Evolutionary conservation across 805 yeast genomes (phyloP).

Genomic region (Lachancea cidri): DNA sequence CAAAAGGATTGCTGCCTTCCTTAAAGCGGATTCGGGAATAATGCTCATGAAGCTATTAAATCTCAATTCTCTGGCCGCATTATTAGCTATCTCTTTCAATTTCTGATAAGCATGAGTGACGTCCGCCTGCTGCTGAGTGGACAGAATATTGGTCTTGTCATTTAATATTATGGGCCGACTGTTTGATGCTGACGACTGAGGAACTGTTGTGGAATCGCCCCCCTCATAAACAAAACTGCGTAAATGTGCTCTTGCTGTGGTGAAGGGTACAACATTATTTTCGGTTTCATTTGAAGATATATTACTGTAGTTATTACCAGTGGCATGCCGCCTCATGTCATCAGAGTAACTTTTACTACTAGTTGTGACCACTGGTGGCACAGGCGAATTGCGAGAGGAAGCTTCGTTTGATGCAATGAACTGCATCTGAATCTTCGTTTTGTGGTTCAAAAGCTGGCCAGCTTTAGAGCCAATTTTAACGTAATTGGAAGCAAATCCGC

Average conservation of each 20-base stretch:
- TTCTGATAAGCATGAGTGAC: slow-evolving; percentile 21
- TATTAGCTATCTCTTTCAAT: slow-evolving; percentile 20
- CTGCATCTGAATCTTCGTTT: slow-evolving; percentile 44
- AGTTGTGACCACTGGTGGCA: too few relatives aligned
- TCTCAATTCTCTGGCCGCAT: slow-evolving; percentile 3
- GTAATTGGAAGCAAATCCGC: slow-evolving; percentile 81
- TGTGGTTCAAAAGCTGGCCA: slow-evolving; percentile 40
- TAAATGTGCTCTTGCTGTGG: not conserved
- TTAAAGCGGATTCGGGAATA: slow-evolving; percentile 23
- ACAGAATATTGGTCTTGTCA: slow-evolving; percentile 8
- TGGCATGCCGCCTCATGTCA: not conserved
- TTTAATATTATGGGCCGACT: slow-evolving; percentile 4
- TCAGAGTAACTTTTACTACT: not conserved
- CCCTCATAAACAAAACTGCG: slow-evolving; percentile 3
- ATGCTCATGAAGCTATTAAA: slow-evolving; percentile 12
- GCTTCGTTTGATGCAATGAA: slow-evolving; percentile 35
- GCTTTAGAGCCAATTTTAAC: slow-evolving; percentile 60
- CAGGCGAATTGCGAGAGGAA: slow-evolving; percentile 3
- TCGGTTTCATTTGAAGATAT: not conserved
- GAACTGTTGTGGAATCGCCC: not conserved
- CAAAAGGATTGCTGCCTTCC: slow-evolving; percentile 21
- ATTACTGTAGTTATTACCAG: too few relatives aligned
- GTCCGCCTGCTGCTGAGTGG: slow-evolving; percentile 23
- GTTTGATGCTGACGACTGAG: not conserved
- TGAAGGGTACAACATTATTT: not conserved